These are phyloP conservation scores for Colletotrichum siamense DNA, from an alignment of 2,329 filamentous ascomycete species.

Conservation along the genomic window DNA sequence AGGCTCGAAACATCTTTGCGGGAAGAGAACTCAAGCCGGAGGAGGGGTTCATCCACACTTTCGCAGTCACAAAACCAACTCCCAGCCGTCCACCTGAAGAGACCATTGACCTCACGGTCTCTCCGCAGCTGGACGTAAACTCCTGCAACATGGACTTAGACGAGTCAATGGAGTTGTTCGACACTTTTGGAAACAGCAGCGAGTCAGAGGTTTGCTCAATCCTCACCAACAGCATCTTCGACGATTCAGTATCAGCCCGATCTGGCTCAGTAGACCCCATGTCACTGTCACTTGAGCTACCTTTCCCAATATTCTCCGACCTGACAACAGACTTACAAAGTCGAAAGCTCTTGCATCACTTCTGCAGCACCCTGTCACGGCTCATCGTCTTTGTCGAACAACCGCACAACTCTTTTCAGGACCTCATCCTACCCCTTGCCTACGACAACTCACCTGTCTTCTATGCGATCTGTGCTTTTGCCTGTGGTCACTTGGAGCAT, in stretches of 20 bases:
- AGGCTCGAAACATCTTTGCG: background rate
- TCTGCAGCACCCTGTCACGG: accelerated
- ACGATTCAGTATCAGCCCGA: background rate
- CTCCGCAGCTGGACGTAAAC: background rate
- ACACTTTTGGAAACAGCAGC: background rate
- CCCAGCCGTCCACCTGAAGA: background rate
- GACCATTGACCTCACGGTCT: background rate
- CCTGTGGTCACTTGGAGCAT: background rate
- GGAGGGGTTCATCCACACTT: background rate
- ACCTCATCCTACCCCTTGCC: background rate
- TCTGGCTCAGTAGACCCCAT: background rate
- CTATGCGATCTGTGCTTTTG: background rate
- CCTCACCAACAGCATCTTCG: background rate
- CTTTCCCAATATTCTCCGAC: background rate
- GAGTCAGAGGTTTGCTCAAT: background rate
- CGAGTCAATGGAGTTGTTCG: background rate
- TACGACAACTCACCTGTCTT: background rate
- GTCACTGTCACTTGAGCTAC: background rate
- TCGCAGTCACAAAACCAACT: background rate
- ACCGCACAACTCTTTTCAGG: background rate
- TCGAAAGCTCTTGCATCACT: background rate
- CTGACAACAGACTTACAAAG: background rate
- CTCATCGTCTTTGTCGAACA: background rate
- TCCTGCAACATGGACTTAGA: background rate
- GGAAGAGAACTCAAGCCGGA: background rate